Percentiles rank a stretch among this genome's conserved stretches.
Conservation (phyloP, 352 stramenopile genomes). For the Pythium coloratum region DNA sequence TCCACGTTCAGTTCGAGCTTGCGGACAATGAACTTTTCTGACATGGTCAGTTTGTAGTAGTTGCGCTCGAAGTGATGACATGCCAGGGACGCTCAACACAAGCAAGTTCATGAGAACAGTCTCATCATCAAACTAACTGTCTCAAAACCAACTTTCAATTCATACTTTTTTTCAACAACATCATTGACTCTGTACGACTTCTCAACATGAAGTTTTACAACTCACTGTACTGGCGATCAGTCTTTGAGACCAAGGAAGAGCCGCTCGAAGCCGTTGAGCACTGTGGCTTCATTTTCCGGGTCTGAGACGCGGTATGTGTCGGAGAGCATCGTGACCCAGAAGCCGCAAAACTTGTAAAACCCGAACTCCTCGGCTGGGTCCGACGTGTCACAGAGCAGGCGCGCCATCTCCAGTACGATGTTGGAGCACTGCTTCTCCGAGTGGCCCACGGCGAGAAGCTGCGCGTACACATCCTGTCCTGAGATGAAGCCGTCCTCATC, state of each 20-base stretch:
- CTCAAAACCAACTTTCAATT: too few relatives aligned
- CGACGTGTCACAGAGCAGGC: conserved; percentile 40
- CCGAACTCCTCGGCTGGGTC: conserved; percentile 54
- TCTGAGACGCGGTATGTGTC: conserved; percentile 44
- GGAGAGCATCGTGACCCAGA: conserved; percentile 55
- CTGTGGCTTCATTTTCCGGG: conserved; percentile 37
- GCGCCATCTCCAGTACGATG: conserved; percentile 44
- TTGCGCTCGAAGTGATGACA: too few relatives aligned
- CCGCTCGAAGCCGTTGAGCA: conserved; percentile 36
- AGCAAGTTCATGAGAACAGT: neutral
- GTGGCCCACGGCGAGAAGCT: conserved; percentile 41
- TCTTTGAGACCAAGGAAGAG: conserved; percentile 39
- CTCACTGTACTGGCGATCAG: neutral
- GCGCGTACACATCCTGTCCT: conserved; percentile 39
- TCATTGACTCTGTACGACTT: neutral
- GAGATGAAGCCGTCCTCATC: conserved; percentile 55
- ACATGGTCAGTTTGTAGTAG: too few relatives aligned
- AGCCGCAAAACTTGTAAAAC: conserved; percentile 52
- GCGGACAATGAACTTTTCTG: too few relatives aligned
- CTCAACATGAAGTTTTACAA: neutral
- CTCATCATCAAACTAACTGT: too few relatives aligned
- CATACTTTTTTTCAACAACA: neutral
- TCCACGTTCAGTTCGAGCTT: too few relatives aligned
- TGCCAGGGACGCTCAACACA: too few relatives aligned
- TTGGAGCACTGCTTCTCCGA: conserved; percentile 28